Conservation (phyloP, 148 eudicot genomes). For the Silene conica region DNA sequence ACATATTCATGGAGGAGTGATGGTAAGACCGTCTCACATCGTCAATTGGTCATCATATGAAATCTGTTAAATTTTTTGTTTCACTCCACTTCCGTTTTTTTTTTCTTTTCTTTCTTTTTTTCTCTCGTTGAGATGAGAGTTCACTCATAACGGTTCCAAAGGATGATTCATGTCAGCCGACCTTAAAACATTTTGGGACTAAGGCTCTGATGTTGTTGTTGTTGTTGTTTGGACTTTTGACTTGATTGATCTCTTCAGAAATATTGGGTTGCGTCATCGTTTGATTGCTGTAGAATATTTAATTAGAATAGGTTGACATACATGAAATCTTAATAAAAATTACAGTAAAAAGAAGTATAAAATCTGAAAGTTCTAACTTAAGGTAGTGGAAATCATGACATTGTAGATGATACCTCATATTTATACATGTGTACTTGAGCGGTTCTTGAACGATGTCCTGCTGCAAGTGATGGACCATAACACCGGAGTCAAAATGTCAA, state of each 20-base stretch:
- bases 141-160: too few species aligned
- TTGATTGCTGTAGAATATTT: background rate
- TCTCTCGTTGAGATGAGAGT: too few species aligned
- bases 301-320: conserved; percentile 5
- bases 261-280: background rate
- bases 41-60: background rate
- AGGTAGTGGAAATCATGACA: conserved; percentile 1
- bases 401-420: background rate
- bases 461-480: background rate
- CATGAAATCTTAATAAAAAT: background rate
- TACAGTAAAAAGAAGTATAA: too few species aligned
- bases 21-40: conserved; percentile 19
- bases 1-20: conserved; percentile 11
- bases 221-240: too few species aligned
- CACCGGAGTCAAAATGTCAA: background rate
- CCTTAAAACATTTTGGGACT: too few species aligned
- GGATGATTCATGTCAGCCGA: too few species aligned
- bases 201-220: too few species aligned
- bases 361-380: too few species aligned
- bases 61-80: too few species aligned
- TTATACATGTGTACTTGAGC: background rate
- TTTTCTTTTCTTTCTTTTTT: too few species aligned
- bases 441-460: background rate
- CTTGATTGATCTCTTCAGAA: conserved; percentile 14
- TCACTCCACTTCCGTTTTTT: too few species aligned